These are phyloP conservation scores for Monosporascus sp. DNA, from an alignment of 2,329 filamentous ascomycete genomes.

Conservation along the genomic window DNA sequence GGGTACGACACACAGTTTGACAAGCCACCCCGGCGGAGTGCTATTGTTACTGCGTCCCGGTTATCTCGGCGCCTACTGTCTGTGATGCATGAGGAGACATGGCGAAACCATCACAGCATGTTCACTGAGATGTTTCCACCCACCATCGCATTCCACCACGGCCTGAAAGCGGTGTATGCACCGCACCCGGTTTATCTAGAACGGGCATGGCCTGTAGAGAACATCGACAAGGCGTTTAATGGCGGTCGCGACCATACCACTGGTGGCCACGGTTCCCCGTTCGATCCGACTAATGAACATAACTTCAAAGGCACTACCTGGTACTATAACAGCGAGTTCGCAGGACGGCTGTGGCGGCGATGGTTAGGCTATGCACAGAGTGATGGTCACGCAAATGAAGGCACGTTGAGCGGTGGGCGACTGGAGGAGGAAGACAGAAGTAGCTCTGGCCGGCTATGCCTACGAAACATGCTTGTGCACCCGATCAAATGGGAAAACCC, in stretches of 20 bases:
- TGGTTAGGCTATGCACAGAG: conserved; percentile 63
- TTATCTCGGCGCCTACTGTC: conserved; percentile 60
- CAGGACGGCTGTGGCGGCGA: conserved; percentile 69
- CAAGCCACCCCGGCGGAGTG: conserved; percentile 60
- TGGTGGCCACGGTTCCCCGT: conserved; percentile 60
- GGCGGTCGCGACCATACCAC: conserved; percentile 62
- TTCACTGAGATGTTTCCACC: conserved; percentile 78
- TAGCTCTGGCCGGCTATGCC: conserved; percentile 63
- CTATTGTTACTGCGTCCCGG: conserved; percentile 67
- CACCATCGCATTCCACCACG: conserved; percentile 65
- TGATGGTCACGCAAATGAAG: conserved; percentile 44
- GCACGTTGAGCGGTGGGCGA: conserved; percentile 45
- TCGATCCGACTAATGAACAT: conserved; percentile 66
- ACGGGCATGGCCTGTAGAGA: conserved; percentile 63
- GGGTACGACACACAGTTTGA: conserved; percentile 53
- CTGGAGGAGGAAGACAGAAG: conserved; percentile 39
- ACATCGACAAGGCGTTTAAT: conserved; percentile 75
- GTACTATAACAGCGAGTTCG: conserved; percentile 80
- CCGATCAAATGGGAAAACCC: conserved; percentile 66
- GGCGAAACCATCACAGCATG: conserved; percentile 62
- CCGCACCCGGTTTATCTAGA: conserved; percentile 80
- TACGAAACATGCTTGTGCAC: conserved; percentile 75
- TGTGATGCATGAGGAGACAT: conserved; percentile 72
- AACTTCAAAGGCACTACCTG: conserved; percentile 78
- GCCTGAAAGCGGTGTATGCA: conserved; percentile 72